Base-by-base conservation (phyloP, 2,329 filamentous ascomycete species). In the Cercospora sp. region DNA sequence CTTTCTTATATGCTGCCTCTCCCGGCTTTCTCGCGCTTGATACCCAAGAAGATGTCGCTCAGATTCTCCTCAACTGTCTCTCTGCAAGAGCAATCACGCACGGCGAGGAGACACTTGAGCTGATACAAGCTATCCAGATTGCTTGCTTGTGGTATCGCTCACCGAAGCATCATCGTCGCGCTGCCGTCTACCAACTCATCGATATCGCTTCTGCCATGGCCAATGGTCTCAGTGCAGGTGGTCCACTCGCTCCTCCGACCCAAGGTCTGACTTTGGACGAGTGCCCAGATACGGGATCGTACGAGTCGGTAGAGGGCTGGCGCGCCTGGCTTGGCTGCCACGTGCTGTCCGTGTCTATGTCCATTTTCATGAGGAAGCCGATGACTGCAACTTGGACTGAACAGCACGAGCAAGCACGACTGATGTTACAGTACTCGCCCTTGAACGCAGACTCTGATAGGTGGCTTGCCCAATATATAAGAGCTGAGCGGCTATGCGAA, bases 101-200 rank as follows among this genome's bases (percentile, higher is more conserved):
- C 2, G 91, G 90, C 10, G 88, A 92, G 74, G 95, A 95, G 82
- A 65, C 45, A 9, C 80, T 97, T 13, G 93, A 96, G 77, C 82
- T 96, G 7, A 86, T 96, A 5, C 93, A 96, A 80, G 87, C 91
- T 2, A 80, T 96, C n/a, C 85, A 91, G 66, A 82, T 96, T 2
- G 85, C 88, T 3, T 87, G 89, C 30, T 86, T 93, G 28, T 96
- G 92, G 91, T 95, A 95, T 77, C 88, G 88, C 76, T 91, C 91
- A 18, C 93, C 92, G 0, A 88, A 93, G 72, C 86, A 90, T 74
- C 91, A 91, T 70, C 91, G 94, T 74, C 90, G 94, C 79, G 86
- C 94, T 75, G 94, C 94, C 75, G 94, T 94, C 76, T 95, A 93
- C 80, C 91, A 94, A 80, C 85, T 94, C 69, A 88, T 92, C 43